phyloP scores from a whole-genome alignment of 2,329 filamentous ascomycete species.

The Ophiosphaerella herpotricha region DNA sequence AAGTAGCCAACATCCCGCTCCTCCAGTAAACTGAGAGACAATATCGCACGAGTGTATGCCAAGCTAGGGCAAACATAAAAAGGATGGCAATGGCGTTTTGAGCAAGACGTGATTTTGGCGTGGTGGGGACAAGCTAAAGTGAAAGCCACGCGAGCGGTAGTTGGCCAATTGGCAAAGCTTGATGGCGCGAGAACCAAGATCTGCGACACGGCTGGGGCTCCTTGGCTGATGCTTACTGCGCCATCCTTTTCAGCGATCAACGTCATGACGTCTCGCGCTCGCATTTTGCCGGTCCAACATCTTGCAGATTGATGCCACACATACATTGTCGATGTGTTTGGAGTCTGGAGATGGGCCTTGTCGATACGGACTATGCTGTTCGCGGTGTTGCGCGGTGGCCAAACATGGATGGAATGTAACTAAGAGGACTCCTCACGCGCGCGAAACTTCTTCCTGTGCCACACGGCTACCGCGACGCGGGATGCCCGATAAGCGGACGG shows the following conservation, averaged over 20 bases:
- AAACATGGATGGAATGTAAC: slow-evolving; percentile 2
- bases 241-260: background rate
- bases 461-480: no score
- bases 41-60: background rate
- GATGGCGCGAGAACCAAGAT: slow-evolving; percentile 10
- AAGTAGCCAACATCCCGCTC: no score
- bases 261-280: slow-evolving; percentile 8
- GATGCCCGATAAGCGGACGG: no score
- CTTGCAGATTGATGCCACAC: no score
- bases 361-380: background rate
- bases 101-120: background rate
- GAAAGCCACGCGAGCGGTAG: slow-evolving; percentile 5
- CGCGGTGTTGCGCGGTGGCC: background rate
- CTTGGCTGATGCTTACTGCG: slow-evolving; percentile 16
- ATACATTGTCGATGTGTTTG: background rate
- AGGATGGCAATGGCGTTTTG: no score
- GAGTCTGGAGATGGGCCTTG: background rate
- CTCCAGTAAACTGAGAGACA: no score
- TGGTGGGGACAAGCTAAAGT: slow-evolving; percentile 3
- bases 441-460: no score
- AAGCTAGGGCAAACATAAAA: background rate
- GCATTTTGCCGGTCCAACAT: no score
- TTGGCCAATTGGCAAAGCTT: slow-evolving; percentile 21
- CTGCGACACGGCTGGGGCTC: background rate
- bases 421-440: background rate